Evolutionary conservation across 2,329 filamentous ascomycete genomes (phyloP).

Genomic region (Rutstroemia sp.): DNA sequence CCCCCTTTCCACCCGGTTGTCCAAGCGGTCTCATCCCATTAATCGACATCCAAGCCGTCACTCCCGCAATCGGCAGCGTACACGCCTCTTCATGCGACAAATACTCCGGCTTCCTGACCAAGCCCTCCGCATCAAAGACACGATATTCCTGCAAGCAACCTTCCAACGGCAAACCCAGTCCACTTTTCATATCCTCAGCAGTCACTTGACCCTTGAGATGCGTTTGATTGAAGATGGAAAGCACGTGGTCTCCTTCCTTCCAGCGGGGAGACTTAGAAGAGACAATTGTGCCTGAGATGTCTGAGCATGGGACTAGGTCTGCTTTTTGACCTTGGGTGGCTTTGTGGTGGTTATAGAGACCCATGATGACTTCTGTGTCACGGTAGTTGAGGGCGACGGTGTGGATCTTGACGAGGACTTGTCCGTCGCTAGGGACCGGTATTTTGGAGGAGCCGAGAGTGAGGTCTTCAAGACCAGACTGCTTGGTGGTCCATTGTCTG

Average conservation of each 20-base stretch:
- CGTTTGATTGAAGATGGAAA: slow-evolving; percentile 54
- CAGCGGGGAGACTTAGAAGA: slow-evolving; percentile 39
- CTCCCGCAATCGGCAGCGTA: slow-evolving; percentile 51
- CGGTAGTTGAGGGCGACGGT: slow-evolving; percentile 26
- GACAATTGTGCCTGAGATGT: slow-evolving; percentile 60
- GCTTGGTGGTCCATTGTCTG: slow-evolving; percentile 47
- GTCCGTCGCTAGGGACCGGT: slow-evolving; percentile 40
- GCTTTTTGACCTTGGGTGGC: slow-evolving; percentile 33
- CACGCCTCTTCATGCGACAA: slow-evolving; percentile 51
- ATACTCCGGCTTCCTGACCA: slow-evolving; percentile 50
- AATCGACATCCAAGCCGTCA: slow-evolving; percentile 60
- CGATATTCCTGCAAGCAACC: slow-evolving; percentile 53
- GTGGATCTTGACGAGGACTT: slow-evolving; percentile 32
- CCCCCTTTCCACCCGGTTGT: slow-evolving; percentile 38
- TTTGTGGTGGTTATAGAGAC: slow-evolving; percentile 56
- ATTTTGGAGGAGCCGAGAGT: slow-evolving; percentile 36
- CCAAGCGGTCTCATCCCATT: slow-evolving; percentile 49
- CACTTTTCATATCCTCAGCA: slow-evolving; percentile 34
- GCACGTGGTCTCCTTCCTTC: slow-evolving; percentile 55
- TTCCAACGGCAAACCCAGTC: slow-evolving; percentile 58
- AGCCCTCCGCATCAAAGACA: slow-evolving; percentile 46
- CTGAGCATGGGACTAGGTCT: slow-evolving; percentile 52
- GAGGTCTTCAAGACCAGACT: slow-evolving; percentile 50
- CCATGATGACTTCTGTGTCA: slow-evolving; percentile 22
- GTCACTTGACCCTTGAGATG: slow-evolving; percentile 30